These are phyloP conservation scores for Silene conica DNA, from an alignment of 148 eudicot species.

Conservation along the genomic window DNA sequence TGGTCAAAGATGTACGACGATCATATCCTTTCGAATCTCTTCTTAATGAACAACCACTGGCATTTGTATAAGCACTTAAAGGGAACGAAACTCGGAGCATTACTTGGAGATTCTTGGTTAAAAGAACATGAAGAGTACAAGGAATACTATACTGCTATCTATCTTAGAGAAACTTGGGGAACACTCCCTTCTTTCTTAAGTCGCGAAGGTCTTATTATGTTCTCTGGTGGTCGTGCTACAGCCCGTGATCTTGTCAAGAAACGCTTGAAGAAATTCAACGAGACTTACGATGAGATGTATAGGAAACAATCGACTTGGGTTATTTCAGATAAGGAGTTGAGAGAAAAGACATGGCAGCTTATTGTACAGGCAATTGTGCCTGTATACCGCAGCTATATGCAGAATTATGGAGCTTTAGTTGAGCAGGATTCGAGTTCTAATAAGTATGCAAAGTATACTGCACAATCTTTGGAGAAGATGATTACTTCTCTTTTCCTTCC, in stretches of 20 bases:
- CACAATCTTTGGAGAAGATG: conserved; percentile 63
- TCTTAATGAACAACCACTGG: conserved; percentile 83
- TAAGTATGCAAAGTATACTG: conserved; percentile 72
- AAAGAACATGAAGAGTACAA: conserved; percentile 63
- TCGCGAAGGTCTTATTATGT: conserved; percentile 73
- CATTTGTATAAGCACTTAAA: conserved; percentile 65
- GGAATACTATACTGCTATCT: conserved; percentile 47
- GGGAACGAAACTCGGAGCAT: conserved; percentile 60
- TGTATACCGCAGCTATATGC: conserved; percentile 80
- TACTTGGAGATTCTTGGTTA: conserved; percentile 65
- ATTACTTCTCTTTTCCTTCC: conserved; percentile 52
- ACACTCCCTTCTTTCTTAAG: conserved; percentile 67
- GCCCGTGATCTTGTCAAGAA: conserved; percentile 79
- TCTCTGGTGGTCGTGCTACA: conserved; percentile 87
- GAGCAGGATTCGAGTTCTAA: conserved; percentile 70
- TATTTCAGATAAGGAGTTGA: conserved; percentile 54
- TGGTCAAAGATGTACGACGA: conserved; percentile 76
- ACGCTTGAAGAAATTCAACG: conserved; percentile 61
- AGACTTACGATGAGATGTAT: conserved; percentile 64
- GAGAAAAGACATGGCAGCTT: conserved; percentile 62
- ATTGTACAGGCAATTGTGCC: conserved; percentile 79
- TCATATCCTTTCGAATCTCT: conserved; percentile 35
- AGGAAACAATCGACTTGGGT: conserved; percentile 62
- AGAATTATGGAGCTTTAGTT: conserved; percentile 76
- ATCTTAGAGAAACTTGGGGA: conserved; percentile 68